phyloP scores from a whole-genome alignment of 2,329 filamentous ascomycete species.

The Pseudogymnoascus sp. region DNA sequence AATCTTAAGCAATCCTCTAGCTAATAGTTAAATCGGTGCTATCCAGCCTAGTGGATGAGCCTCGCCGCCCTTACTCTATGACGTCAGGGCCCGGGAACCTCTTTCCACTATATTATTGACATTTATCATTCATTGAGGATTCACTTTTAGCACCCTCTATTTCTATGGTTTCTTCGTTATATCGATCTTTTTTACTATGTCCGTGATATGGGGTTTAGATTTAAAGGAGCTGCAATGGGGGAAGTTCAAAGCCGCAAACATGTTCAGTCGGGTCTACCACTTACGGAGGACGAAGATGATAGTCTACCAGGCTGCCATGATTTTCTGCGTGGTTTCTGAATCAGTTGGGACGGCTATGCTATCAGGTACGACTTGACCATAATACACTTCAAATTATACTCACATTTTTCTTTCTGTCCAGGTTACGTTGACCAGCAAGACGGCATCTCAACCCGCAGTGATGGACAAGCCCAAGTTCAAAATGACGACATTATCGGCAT shows the following conservation, averaged over 20 bases:
- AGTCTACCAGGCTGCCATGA: slow-evolving; percentile 53
- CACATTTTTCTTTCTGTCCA: slow-evolving; percentile 18
- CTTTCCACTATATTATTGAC: not conserved
- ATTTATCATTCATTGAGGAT: not conserved
- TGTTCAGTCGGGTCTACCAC: slow-evolving; percentile 50
- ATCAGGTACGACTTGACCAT: slow-evolving; percentile 35
- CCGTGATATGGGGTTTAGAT: slow-evolving; percentile 51
- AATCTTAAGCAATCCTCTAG: too few relatives aligned
- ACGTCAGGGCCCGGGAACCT: slow-evolving; percentile 44
- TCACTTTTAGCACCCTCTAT: not conserved
- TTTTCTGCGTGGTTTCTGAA: slow-evolving; percentile 49
- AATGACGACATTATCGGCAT: slow-evolving; percentile 51
- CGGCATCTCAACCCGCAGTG: slow-evolving; percentile 35
- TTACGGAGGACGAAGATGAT: slow-evolving; percentile 51
- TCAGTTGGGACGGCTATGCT: slow-evolving; percentile 49
- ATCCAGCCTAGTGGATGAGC: too few relatives aligned
- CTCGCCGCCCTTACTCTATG: slow-evolving; percentile 25
- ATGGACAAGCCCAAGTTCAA: slow-evolving; percentile 35
- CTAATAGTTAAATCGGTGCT: too few relatives aligned
- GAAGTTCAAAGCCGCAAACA: slow-evolving; percentile 51
- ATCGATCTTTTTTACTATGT: slow-evolving; percentile 25
- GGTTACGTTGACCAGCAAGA: slow-evolving; percentile 49
- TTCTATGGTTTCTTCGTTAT: not conserved
- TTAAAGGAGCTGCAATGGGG: slow-evolving; percentile 50
- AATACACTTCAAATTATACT: not conserved